Evolutionary conservation across 2,329 filamentous ascomycete genomes (phyloP), one percentile per base, ranked within the genome.

Genomic region (Sporothrix globosa): DNA sequence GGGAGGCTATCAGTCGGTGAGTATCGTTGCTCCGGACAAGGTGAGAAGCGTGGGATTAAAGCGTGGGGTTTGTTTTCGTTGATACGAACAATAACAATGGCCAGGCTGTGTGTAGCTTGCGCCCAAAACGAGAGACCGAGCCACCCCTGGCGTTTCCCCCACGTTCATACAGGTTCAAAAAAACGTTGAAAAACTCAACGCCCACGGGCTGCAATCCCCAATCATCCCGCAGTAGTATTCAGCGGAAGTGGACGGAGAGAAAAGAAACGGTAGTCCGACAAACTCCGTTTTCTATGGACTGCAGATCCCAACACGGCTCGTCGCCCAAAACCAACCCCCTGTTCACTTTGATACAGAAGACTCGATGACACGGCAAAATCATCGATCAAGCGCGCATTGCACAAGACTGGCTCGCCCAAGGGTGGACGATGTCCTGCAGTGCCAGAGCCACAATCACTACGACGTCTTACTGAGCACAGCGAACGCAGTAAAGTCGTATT

Each of bases 351-450:
- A 21, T 48, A 19, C 2, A 21, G 34, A 50, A 46, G 24, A n/a
- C 67, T 61, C 67, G 67, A 69, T 69, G 54, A 60, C 54, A 69
- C 41, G 19, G 67, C 67, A 61, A 61, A 69, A 56, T 24, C 56
- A 52, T 5, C 67, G 67, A 69, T 60, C 54, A 41, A 30, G 54
- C 54, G 48, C 34, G 44, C 34, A 34, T 27, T n/a, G 24, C 11
- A 41, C 24, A 14, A 50, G 67, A 39, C 53, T 14, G 67, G 67
- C 24, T 21, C 67, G 19, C n/a, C 48, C 24, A 41, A 52, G 14
- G n/a, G 19, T 54, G 10, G 10, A 54, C 2, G 27, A 11, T 21
- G 19, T 14, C 52, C 34, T 39, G 14, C 24, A 65, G 44, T 1
- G 44, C 41, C 41, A 63, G 58, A 41, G 4, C 30, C 58, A 44